Conservation (phyloP, 108 stramenopile genomes). For the Nitzschia sp. region DNA sequence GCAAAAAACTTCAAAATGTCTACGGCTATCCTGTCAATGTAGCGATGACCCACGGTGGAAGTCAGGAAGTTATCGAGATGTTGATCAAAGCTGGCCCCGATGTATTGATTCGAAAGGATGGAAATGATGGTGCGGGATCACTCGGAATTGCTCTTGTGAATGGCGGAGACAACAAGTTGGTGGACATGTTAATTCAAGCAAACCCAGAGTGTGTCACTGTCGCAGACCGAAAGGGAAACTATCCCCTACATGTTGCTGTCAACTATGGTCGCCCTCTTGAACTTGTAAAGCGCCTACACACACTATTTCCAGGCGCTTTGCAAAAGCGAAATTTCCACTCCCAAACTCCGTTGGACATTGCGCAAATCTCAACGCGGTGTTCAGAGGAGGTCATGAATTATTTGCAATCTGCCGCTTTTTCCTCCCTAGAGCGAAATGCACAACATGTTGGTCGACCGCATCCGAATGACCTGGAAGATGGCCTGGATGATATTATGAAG, state of each 20-base stretch:
- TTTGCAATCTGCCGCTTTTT: conserved; percentile 30
- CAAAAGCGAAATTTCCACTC: conserved; percentile 48
- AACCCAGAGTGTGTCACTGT: conserved; percentile 36
- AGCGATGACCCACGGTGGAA: conserved; percentile 35
- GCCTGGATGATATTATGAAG: conserved; percentile 38
- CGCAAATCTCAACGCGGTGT: conserved; percentile 31
- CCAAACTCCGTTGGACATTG: conserved; percentile 52
- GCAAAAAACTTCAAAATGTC: conserved; percentile 1
- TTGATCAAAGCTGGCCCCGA: conserved; percentile 41
- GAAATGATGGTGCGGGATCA: conserved; percentile 28
- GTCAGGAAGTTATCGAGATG: conserved; percentile 34
- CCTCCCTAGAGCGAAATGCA: conserved; percentile 8
- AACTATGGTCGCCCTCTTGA: conserved; percentile 11
- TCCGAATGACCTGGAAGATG: conserved; percentile 21
- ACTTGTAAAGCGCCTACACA: conserved; percentile 24
- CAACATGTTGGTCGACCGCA: background rate
- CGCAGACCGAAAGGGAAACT: conserved; percentile 38
- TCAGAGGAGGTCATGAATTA: conserved; percentile 43
- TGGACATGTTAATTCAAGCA: conserved; percentile 31
- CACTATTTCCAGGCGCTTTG: conserved; percentile 35
- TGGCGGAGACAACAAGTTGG: conserved; percentile 7
- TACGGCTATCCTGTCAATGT: conserved; percentile 48
- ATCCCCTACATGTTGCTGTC: conserved; percentile 46
- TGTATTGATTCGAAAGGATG: conserved; percentile 39
- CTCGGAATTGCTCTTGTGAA: conserved; percentile 34